These are phyloP conservation scores for Centrapalus pauciflorus DNA, from an alignment of 129 eudicot species.

Conservation along the genomic window DNA sequence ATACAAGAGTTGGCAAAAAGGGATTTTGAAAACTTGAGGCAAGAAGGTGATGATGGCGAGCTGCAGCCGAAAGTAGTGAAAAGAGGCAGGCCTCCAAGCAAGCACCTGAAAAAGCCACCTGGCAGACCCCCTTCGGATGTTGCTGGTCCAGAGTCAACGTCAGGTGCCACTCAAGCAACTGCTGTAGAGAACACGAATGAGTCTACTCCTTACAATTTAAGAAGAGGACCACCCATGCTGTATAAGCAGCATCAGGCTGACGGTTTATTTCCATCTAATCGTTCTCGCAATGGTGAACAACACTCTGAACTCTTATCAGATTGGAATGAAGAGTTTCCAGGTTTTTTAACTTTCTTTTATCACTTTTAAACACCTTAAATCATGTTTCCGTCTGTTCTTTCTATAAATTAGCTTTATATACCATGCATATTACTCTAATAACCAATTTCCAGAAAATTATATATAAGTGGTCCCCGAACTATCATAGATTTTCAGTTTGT, in stretches of 20 bases:
- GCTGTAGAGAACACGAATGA: slow-evolving; percentile 46
- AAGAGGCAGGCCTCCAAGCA: slow-evolving; percentile 87
- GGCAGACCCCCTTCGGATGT: slow-evolving; percentile 54
- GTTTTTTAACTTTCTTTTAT: slow-evolving; percentile 20
- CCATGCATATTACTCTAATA: not conserved
- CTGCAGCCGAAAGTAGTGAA: slow-evolving; percentile 75
- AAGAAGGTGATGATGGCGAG: slow-evolving; percentile 76
- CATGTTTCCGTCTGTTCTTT: not conserved
- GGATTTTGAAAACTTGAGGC: slow-evolving; percentile 78
- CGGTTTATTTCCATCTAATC: slow-evolving; percentile 38
- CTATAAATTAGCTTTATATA: not conserved
- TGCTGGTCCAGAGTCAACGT: slow-evolving; percentile 50
- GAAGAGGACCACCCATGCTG: slow-evolving; percentile 53
- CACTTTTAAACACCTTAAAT: not conserved
- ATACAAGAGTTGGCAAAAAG: slow-evolving; percentile 86
- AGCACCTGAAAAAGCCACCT: slow-evolving; percentile 58
- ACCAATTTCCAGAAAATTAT: no score
- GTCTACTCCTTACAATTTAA: slow-evolving; percentile 62
- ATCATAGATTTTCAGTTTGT: no score
- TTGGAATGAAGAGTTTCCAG: slow-evolving; percentile 92
- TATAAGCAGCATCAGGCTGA: slow-evolving; percentile 50
- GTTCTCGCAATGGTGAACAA: slow-evolving; percentile 57
- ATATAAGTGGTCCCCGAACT: no score
- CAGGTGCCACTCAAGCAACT: slow-evolving; percentile 62
- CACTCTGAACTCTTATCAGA: slow-evolving; percentile 60